Conservation (phyloP, 2,329 filamentous ascomycete species). For the Domatiomyces globalis region DNA sequence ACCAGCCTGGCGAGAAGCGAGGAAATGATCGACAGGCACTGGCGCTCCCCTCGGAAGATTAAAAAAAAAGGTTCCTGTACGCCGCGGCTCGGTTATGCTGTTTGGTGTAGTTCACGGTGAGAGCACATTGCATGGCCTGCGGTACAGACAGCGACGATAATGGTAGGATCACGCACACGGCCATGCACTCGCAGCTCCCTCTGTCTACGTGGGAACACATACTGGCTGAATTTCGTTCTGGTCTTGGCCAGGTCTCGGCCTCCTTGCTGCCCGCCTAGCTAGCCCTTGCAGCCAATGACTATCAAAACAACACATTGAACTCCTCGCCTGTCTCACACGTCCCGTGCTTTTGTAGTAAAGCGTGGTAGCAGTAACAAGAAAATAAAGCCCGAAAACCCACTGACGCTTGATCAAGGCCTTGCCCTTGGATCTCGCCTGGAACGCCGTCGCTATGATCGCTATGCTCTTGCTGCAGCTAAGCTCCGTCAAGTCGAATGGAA, state of each 20-base stretch:
- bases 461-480: conserved; percentile 2
- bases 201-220: not conserved
- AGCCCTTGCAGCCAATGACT: not conserved
- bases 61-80: not conserved
- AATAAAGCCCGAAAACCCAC: conserved; percentile 16
- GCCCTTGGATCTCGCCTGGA: conserved; percentile 3
- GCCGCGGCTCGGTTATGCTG: not conserved
- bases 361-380: conserved; percentile 2
- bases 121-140: too few species aligned
- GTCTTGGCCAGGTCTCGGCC: not conserved
- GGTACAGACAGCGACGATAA: too few species aligned
- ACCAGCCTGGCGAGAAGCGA: not conserved
- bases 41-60: not conserved
- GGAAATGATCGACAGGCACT: not conserved
- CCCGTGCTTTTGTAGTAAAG: not conserved
- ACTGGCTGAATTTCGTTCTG: not conserved
- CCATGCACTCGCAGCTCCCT: not conserved
- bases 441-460: conserved; percentile 16
- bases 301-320: not conserved
- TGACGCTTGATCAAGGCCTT: conserved; percentile 20
- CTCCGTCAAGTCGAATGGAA: not conserved
- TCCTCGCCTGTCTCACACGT: not conserved
- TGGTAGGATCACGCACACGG: too few species aligned
- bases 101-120: not conserved
- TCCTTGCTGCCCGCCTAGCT: not conserved